phyloP scores from a whole-genome alignment of 257 asterid species.

The Solanum rostratum region DNA sequence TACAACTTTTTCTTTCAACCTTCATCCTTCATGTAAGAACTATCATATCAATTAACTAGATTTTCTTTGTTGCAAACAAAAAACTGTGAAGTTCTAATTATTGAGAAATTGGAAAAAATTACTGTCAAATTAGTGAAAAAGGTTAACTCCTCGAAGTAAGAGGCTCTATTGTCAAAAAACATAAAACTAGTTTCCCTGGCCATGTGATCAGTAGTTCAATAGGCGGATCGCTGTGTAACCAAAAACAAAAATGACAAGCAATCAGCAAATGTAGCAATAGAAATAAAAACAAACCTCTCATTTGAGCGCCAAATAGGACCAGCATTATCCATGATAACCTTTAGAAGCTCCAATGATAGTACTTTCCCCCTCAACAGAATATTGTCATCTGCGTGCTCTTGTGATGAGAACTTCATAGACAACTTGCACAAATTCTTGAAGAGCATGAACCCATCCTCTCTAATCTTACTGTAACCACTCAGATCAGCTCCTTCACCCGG shows the following conservation, averaged over 20 bases:
- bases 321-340: constrained; percentile 80
- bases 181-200: background rate
- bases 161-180: background rate
- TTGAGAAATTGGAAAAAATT: background rate
- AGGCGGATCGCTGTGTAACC: background rate
- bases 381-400: constrained; percentile 84
- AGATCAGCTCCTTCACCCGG: constrained; percentile 19
- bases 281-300: constrained; percentile 58
- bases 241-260: background rate
- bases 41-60: background rate
- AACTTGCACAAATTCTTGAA: constrained; percentile 93
- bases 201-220: background rate
- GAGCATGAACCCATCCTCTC: constrained; percentile 85
- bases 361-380: constrained; percentile 88
- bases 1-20: background rate
- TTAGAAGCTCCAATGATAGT: constrained; percentile 88
- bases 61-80: background rate
- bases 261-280: background rate
- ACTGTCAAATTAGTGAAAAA: background rate
- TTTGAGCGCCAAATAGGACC: constrained; percentile 85
- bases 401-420: constrained; percentile 91
- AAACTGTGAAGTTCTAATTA: background rate
- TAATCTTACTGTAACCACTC: constrained; percentile 55
- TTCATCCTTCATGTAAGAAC: background rate
- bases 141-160: background rate